Evolutionary conservation across 495 filamentous ascomycete species (phyloP), one percentile per base, ranked within the genome.

Genomic region (Lichina pygmaea): DNA sequence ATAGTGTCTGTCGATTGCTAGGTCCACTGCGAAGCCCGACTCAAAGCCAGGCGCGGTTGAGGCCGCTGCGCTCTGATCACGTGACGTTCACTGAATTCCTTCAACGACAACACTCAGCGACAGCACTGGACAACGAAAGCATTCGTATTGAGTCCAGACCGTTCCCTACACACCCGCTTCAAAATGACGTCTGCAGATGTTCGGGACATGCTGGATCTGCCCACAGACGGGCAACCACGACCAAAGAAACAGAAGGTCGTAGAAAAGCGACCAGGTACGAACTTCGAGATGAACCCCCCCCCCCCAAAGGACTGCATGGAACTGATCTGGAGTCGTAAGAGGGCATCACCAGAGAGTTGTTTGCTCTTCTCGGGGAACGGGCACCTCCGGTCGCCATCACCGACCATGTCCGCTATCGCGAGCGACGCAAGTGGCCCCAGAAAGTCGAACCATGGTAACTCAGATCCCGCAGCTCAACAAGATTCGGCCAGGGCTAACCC

Each of bases 181-280:
- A 86, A 82, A 77, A 70, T 78, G 54, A 66, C 64, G 52, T 82
- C 81, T 41, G 60, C 65, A 60, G 84, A 93, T 69, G 74, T 89
- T 47, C 82, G 80, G 60, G 84, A 93, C 61, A 81, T 93, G 58
- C 76, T 93, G 60, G 78, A 82, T 58, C 64, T 91, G 55, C 75
- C 81, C 44, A 67, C 63, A 46, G 66, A 77, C 53, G 72, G 70
- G 50, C 62, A 70, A 50, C 62, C 70, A 55, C 66, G 70, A 12
- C 74, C 78, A 42, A 91, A 91, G 62, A 86, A 86, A 54, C 74
- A 77, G 56, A 86, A 83, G 56, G 69, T 71, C 0, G 64, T 66
- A 7, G 72, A 71, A 45, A 73, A 75, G 50, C 71, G 81, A 50
- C 79, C 76, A 55, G 81, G 75, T 70, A 53, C 62, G 53, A 60